A percentile compares a stretch with the other conserved stretches of the same genome.
Conservation (phyloP, 805 yeast genomes). For the Metschnikowia similis region DNA sequence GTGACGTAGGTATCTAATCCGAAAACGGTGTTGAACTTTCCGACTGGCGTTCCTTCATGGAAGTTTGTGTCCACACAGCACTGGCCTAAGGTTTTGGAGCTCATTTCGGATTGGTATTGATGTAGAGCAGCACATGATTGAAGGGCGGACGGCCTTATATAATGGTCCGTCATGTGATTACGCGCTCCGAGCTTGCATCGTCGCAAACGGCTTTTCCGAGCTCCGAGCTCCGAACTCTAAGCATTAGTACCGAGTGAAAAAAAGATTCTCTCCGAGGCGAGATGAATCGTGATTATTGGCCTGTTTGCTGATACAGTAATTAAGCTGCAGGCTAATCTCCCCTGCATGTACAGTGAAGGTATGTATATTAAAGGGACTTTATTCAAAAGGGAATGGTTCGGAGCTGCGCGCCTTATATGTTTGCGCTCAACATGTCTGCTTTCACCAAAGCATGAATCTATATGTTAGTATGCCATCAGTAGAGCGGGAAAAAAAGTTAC, state of each 20-base stretch:
- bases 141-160: neutral
- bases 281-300: too few relatives aligned
- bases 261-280: neutral
- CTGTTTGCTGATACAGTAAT: too few relatives aligned
- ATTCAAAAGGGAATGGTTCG: neutral
- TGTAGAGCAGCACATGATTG: neutral
- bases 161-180: neutral
- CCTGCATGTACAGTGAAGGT: too few relatives aligned
- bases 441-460: conserved; percentile 41
- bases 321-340: too few relatives aligned
- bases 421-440: conserved; percentile 45
- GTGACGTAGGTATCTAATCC: conserved; percentile 37
- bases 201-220: neutral
- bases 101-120: conserved; percentile 22
- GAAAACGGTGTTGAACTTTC: conserved; percentile 35
- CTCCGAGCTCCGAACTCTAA: neutral
- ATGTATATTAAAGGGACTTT: neutral
- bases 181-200: neutral
- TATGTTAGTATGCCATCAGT: conserved; percentile 16
- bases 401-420: conserved; percentile 19
- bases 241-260: neutral
- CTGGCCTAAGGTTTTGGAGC: conserved; percentile 49
- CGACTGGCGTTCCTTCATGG: conserved; percentile 52
- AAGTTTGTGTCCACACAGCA: conserved; percentile 42
- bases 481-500: conserved; percentile 16